A percentile compares a stretch with the other conserved stretches of the same genome.
Evolutionary conservation across 805 yeast genomes (phyloP).

Genomic region (Wickerhamia fluorescens): DNA sequence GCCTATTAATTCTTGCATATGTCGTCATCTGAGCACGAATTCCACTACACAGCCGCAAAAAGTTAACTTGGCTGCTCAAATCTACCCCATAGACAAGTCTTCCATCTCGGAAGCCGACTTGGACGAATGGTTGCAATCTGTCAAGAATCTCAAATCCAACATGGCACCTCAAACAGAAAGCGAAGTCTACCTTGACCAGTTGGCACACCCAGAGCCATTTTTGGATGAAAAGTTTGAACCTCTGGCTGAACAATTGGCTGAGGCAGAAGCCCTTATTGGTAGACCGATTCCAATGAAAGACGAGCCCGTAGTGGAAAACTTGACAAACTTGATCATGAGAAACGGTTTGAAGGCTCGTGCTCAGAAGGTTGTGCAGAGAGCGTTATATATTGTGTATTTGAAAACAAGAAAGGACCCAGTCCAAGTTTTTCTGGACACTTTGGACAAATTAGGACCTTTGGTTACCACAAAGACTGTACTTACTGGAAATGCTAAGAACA

Average conservation of each 20-base stretch:
- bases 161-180: slow-evolving; percentile 23
- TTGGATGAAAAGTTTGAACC: slow-evolving; percentile 44
- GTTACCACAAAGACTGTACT: slow-evolving; percentile 69
- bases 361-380: slow-evolving; percentile 61
- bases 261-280: slow-evolving; percentile 43
- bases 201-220: slow-evolving; percentile 31
- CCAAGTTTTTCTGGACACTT: slow-evolving; percentile 58
- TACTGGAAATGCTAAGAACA: slow-evolving; percentile 81
- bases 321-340: slow-evolving; percentile 85
- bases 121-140: slow-evolving; percentile 42
- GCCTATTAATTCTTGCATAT: too few species aligned
- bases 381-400: slow-evolving; percentile 72
- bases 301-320: slow-evolving; percentile 69
- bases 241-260: slow-evolving; percentile 54
- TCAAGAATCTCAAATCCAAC: slow-evolving; percentile 29
- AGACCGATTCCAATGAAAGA: slow-evolving; percentile 52
- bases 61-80: too few species aligned
- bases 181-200: slow-evolving; percentile 33
- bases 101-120: slow-evolving; percentile 31
- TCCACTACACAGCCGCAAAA: too few species aligned
- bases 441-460: slow-evolving; percentile 81
- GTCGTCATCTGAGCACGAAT: too few species aligned
- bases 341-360: slow-evolving; percentile 85
- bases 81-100: slow-evolving; percentile 33
- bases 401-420: slow-evolving; percentile 77